Conservation (phyloP, 1,284 basidiomycete genomes). For the Heterobasidion annosum region DNA sequence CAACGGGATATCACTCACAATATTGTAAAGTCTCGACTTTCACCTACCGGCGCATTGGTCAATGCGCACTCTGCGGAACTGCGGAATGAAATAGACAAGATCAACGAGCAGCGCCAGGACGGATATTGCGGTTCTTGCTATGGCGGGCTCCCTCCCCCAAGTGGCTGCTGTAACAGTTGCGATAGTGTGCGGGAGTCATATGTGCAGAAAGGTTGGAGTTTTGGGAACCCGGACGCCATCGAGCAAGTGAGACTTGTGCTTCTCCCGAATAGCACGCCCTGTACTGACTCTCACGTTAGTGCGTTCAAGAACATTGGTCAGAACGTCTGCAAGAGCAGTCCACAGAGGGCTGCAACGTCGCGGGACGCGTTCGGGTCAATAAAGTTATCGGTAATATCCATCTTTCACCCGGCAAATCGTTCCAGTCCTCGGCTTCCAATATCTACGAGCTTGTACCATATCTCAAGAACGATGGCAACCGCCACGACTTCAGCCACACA, state of each 20-base stretch:
- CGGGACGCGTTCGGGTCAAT: conserved; percentile 90
- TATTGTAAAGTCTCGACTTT: conserved; percentile 78
- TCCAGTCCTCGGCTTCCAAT: conserved; percentile 80
- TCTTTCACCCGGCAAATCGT: conserved; percentile 85
- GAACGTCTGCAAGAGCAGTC: conserved; percentile 91
- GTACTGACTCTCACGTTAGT: conserved; percentile 37
- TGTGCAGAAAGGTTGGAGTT: conserved; percentile 91
- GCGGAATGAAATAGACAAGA: conserved; percentile 78
- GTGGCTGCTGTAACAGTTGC: conserved; percentile 93
- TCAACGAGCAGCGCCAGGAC: conserved; percentile 52
- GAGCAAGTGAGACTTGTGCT: conserved; percentile 68
- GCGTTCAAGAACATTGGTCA: conserved; percentile 90
- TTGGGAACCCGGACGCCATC: conserved; percentile 82
- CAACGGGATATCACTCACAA: conserved; percentile 89
- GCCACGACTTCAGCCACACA: conserved; percentile 91
- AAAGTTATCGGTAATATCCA: conserved; percentile 93
- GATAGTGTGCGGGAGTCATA: conserved; percentile 93
- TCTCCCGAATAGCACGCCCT: neutral
- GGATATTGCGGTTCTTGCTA: conserved; percentile 96
- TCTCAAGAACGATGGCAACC: conserved; percentile 77
- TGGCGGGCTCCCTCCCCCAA: conserved; percentile 76
- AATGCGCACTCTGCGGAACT: conserved; percentile 55
- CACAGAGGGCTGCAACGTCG: conserved; percentile 90
- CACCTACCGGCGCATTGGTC: conserved; percentile 52
- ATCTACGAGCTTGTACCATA: conserved; percentile 95